Evolutionary conservation across 2,329 filamentous ascomycete species (phyloP).

Genomic region (Elsinoe arachidis): DNA sequence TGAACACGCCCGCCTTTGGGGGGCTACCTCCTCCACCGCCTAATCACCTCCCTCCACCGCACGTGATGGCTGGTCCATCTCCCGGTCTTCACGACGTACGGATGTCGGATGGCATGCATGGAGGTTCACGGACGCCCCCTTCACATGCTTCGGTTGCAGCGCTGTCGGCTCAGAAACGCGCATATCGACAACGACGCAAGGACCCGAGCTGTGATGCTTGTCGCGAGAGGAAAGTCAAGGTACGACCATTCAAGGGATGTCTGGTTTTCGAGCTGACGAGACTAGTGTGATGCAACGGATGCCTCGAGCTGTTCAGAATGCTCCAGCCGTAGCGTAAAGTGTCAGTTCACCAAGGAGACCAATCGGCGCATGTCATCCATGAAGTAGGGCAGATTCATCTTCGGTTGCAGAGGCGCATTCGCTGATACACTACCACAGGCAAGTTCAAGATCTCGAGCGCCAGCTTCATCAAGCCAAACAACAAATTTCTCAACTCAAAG

Average conservation of each 20-base stretch:
- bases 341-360: constrained; percentile 98
- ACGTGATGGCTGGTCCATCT: background rate
- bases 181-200: constrained; percentile 89
- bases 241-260: constrained; percentile 21
- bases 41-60: background rate
- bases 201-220: constrained; percentile 97
- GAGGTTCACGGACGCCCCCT: constrained; percentile 27
- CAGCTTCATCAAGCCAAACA: constrained; percentile 73
- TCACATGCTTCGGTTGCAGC: constrained; percentile 39
- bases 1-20: constrained; percentile 8
- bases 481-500: constrained; percentile 66
- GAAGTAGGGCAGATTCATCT: constrained; percentile 52
- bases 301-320: constrained; percentile 95
- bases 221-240: constrained; percentile 67
- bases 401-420: background rate
- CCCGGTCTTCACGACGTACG: constrained; percentile 1
- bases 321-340: constrained; percentile 91
- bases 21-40: background rate
- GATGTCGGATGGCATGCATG: constrained; percentile 9
- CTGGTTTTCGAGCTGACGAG: constrained; percentile 13
- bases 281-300: constrained; percentile 87
- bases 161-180: constrained; percentile 73
- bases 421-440: constrained; percentile 37
- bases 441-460: constrained; percentile 93
- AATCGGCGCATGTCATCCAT: constrained; percentile 98